A percentile compares a stretch with the other conserved stretches of the same genome.
Conservation (phyloP, 2,329 filamentous ascomycete species). For the Monilinia polystroma region DNA sequence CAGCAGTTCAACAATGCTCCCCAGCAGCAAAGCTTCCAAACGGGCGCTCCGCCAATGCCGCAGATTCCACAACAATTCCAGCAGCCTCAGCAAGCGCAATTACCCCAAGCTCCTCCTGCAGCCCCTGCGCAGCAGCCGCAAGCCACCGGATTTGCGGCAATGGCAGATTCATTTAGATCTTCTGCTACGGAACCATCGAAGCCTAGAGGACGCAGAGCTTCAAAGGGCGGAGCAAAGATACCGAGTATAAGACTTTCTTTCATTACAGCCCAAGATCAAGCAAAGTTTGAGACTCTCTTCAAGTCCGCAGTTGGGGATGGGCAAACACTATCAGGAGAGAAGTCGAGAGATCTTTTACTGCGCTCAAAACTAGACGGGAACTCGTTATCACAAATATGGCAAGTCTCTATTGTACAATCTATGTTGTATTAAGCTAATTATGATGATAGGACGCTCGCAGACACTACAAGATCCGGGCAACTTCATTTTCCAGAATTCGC, state of each 20-base stretch:
- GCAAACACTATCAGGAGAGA: conserved; percentile 86
- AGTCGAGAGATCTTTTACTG: conserved; percentile 83
- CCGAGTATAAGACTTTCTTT: conserved; percentile 94
- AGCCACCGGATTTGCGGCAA: conserved; percentile 63
- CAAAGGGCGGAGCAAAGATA: conserved; percentile 69
- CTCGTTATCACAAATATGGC: conserved; percentile 91
- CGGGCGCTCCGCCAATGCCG: conserved; percentile 39
- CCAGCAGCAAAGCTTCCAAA: conserved; percentile 46
- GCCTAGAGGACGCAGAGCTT: conserved; percentile 48
- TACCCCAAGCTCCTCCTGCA: conserved; percentile 55
- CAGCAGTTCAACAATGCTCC: conserved; percentile 44
- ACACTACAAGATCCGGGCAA: conserved; percentile 94
- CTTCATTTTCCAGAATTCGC: conserved; percentile 97
- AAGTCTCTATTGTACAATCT: conserved; percentile 36
- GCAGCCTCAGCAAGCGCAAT: conserved; percentile 40
- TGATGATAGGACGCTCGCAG: conserved; percentile 72
- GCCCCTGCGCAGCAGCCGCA: conserved; percentile 64
- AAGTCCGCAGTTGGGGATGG: conserved; percentile 87
- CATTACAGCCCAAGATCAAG: conserved; percentile 90
- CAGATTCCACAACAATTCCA: conserved; percentile 40
- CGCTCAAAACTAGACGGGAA: conserved; percentile 86
- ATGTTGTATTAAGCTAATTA: conserved; percentile 30
- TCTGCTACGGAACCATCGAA: conserved; percentile 44
- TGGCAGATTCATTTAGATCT: conserved; percentile 65
- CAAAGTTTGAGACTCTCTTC: conserved; percentile 97